Evolutionary conservation across 139 green algal species (phyloP).

Genomic region (Asterochloris erici): DNA sequence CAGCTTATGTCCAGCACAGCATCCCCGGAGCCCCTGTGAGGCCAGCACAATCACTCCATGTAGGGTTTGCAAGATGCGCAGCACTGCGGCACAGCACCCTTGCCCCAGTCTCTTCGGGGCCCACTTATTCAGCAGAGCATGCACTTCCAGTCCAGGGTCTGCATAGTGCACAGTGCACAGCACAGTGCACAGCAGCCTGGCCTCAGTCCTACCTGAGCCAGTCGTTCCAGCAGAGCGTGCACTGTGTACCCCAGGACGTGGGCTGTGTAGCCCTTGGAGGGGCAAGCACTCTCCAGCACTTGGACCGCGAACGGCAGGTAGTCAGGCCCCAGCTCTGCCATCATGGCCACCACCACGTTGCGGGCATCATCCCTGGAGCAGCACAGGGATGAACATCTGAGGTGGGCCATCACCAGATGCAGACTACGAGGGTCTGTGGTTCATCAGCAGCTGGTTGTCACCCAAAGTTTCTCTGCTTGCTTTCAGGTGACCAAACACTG

Average conservation of each 20-base stretch:
- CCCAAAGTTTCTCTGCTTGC: too few species aligned
- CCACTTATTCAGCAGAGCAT: too few species aligned
- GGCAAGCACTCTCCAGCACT: constrained; percentile 51
- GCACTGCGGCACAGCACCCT: too few species aligned
- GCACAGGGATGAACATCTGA: not conserved
- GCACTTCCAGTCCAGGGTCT: too few species aligned
- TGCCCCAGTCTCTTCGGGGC: too few species aligned
- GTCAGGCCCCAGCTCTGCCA: constrained; percentile 64
- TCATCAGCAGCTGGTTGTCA: too few species aligned
- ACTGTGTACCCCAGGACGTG: constrained; percentile 89
- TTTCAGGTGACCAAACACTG: too few species aligned
- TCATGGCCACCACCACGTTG: constrained; percentile 65
- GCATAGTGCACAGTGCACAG: too few species aligned
- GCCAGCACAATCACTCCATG: too few species aligned
- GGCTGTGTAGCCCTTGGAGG: constrained; percentile 67
- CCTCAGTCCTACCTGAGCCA: constrained; percentile 5
- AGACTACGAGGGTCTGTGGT: not conserved
- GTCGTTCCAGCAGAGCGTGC: constrained; percentile 38
- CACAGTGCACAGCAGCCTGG: not conserved
- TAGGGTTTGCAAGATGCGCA: too few species aligned
- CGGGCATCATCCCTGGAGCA: constrained; percentile 68
- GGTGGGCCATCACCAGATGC: not conserved
- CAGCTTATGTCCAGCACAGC: too few species aligned
- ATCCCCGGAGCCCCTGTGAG: too few species aligned
- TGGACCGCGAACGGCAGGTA: constrained; percentile 59